These are phyloP conservation scores for Candida sp. DNA, from an alignment of 1,139 yeast species.

Conservation along the genomic window DNA sequence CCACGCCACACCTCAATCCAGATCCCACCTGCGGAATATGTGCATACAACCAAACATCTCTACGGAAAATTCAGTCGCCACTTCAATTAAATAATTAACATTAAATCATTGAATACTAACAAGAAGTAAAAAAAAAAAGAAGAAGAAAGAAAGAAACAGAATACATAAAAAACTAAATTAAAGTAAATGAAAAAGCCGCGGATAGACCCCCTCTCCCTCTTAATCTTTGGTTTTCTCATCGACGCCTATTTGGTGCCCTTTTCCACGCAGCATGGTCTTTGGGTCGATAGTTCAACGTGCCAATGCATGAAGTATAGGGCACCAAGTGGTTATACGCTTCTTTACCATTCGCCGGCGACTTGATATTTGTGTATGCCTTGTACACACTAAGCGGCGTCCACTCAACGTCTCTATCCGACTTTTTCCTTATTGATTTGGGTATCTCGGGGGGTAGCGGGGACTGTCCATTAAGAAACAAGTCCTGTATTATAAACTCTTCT, in stretches of 20 bases:
- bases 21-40: not conserved
- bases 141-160: not conserved
- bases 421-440: constrained; percentile 22
- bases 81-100: not conserved
- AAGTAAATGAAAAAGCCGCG: not conserved
- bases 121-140: not conserved
- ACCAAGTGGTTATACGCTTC: constrained; percentile 20
- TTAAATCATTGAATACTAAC: not conserved
- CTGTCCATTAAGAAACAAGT: constrained; percentile 14
- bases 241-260: constrained; percentile 22
- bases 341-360: constrained; percentile 25
- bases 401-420: constrained; percentile 20
- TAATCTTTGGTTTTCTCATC: constrained; percentile 1
- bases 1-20: not conserved
- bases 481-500: constrained; percentile 21
- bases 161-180: not conserved
- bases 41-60: not conserved
- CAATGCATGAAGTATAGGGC: constrained; percentile 18
- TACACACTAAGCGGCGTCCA: constrained; percentile 44
- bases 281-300: constrained; percentile 18
- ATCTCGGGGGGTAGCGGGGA: constrained; percentile 12
- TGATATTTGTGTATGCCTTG: constrained; percentile 39
- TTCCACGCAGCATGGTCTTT: constrained; percentile 23
- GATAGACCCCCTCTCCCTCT: not conserved
- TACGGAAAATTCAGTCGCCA: not conserved